Percentiles rank a stretch among this genome's conserved stretches.
Evolutionary conservation across 2,329 filamentous ascomycete genomes (phyloP).

Genomic region (Clarireedia sp.): DNA sequence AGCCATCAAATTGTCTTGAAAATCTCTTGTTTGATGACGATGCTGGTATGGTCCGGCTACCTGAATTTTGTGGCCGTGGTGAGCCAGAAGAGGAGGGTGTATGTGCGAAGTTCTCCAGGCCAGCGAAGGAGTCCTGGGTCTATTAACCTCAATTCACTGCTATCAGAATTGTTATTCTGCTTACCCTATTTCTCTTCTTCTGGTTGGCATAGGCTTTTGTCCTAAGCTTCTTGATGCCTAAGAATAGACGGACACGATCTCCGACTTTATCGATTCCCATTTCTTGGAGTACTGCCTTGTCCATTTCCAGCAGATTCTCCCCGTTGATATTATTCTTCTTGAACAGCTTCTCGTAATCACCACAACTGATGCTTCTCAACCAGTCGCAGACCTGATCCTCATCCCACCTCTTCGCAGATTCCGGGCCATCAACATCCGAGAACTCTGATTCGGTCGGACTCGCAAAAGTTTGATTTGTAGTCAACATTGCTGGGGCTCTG

Average conservation of each 20-base stretch:
- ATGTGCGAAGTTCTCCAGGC: conserved; percentile 56
- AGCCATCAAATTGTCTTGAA: conserved; percentile 50
- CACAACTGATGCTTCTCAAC: conserved; percentile 82
- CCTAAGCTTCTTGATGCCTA: conserved; percentile 75
- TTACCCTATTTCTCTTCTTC: conserved; percentile 79
- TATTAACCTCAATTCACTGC: conserved; percentile 10
- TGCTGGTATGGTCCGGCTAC: conserved; percentile 38
- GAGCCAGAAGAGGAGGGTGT: conserved; percentile 57
- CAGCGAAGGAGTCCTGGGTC: conserved; percentile 71
- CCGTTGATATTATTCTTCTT: conserved; percentile 93
- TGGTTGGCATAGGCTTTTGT: conserved; percentile 69
- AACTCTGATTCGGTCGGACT: conserved; percentile 92
- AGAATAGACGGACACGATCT: conserved; percentile 84
- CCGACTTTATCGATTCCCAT: conserved; percentile 98
- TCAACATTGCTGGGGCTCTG: conserved; percentile 42
- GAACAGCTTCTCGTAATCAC: conserved; percentile 88
- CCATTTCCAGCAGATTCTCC: conserved; percentile 92
- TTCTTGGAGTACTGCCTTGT: conserved; percentile 91
- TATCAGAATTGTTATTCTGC: conserved; percentile 22
- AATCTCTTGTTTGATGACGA: conserved; percentile 50
- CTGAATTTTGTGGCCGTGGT: conserved; percentile 51
- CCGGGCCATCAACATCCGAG: conserved; percentile 70
- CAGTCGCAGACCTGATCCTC: conserved; percentile 90
- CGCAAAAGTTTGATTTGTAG: conserved; percentile 47
- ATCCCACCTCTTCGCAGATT: conserved; percentile 78